A percentile compares a stretch with the other conserved stretches of the same genome.
phyloP scores from a whole-genome alignment of 176 grass and related monocot genomes.

The Dendrocalamus sinicus region DNA sequence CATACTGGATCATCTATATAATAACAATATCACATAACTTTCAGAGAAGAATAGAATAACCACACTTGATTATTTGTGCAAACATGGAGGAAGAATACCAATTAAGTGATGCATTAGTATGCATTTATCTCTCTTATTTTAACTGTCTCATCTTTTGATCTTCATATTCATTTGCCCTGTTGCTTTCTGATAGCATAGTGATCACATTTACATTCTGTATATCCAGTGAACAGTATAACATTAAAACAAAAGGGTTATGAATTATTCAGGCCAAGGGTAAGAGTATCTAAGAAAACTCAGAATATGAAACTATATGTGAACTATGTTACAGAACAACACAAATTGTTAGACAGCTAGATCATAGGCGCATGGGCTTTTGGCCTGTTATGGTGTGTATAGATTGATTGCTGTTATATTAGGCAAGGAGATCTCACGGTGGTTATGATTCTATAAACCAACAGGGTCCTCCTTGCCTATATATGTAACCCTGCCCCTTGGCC shows the following conservation, averaged over 20 bases:
- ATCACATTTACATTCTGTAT: background rate
- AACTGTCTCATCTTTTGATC: constrained; percentile 7
- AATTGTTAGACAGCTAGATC: no score
- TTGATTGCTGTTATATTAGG: no score
- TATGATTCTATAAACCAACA: no score
- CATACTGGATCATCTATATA: background rate
- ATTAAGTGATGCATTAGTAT: background rate
- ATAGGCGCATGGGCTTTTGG: no score
- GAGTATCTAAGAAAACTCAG: background rate
- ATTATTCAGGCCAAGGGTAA: background rate
- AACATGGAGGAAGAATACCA: background rate
- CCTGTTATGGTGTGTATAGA: no score
- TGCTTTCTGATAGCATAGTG: background rate
- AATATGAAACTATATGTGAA: background rate
- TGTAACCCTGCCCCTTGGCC: no score
- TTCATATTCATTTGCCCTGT: background rate
- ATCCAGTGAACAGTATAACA: background rate
- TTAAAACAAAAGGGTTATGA: background rate
- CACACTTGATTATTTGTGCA: background rate
- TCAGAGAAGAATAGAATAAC: constrained; percentile 12
- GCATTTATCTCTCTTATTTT: background rate
- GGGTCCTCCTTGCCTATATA: no score
- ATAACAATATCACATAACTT: background rate
- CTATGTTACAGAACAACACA: background rate
- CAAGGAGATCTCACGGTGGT: no score